phyloP scores from a whole-genome alignment of 495 filamentous ascomycete species.

The Sordaria brevicollis region DNA sequence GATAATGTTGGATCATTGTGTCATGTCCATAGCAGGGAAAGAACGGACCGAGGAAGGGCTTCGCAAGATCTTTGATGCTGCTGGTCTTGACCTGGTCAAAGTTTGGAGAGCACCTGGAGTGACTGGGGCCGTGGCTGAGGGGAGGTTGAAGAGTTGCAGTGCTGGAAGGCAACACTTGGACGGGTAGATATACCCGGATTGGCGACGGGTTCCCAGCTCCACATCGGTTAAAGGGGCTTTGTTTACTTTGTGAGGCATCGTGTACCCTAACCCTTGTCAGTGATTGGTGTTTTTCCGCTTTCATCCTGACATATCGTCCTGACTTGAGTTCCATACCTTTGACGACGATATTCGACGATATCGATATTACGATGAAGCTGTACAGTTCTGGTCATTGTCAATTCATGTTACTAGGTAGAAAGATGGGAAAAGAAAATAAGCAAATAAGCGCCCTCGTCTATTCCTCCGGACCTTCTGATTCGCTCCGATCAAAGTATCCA shows the following conservation, averaged over 20 bases:
- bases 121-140: slow-evolving; percentile 10
- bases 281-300: not conserved
- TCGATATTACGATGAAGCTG: too few species aligned
- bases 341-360: not conserved
- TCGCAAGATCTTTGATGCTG: slow-evolving; percentile 12
- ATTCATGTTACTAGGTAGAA: too few species aligned
- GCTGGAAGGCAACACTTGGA: not conserved
- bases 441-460: not conserved
- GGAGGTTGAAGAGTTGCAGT: slow-evolving; percentile 1
- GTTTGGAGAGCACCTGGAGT: slow-evolving; percentile 16
- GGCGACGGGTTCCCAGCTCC: not conserved
- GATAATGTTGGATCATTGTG: slow-evolving; percentile 15
- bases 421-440: not conserved
- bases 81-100: slow-evolving; percentile 20
- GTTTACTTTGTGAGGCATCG: not conserved
- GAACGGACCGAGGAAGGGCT: slow-evolving; percentile 19
- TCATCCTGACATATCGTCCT: not conserved
- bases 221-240: not conserved
- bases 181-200: not conserved
- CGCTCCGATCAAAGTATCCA: not conserved
- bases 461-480: not conserved
- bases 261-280: not conserved
- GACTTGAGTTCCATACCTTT: not conserved
- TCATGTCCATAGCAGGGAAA: slow-evolving; percentile 23
- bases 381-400: too few species aligned